Conservation (phyloP, 768 basidiomycete genomes). For the Serpula lacrymans region DNA sequence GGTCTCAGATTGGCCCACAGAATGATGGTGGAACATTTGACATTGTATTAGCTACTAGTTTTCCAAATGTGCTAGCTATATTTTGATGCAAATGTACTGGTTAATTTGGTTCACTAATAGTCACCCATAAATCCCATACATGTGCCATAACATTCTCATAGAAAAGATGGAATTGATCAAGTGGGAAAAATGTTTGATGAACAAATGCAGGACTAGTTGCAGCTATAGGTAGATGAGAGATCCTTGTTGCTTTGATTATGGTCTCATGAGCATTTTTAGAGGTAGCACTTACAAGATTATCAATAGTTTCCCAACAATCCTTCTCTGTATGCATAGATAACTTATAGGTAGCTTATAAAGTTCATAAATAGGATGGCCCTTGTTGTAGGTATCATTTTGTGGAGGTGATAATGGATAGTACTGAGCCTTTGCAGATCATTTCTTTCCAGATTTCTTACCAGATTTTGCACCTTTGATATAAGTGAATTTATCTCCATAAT, state of each 20-base stretch:
- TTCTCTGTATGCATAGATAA: too few species aligned
- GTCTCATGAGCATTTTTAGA: conserved; percentile 8
- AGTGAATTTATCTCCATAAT: conserved; percentile 28
- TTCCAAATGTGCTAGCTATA: conserved; percentile 18
- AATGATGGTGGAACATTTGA: conserved; percentile 29
- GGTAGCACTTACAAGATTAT: conserved; percentile 11
- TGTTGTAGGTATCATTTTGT: conserved; percentile 20
- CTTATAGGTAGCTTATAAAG: conserved; percentile 20
- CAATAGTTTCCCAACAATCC: conserved; percentile 23
- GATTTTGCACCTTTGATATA: conserved; percentile 22
- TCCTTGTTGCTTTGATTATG: conserved; percentile 21
- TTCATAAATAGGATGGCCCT: conserved; percentile 19
- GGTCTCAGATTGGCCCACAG: conserved; percentile 26
- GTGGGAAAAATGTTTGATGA: conserved; percentile 31
- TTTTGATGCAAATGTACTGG: conserved; percentile 13
- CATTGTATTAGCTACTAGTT: conserved; percentile 17
- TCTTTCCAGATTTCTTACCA: conserved; percentile 15
- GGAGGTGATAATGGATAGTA: too few species aligned
- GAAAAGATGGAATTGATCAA: conserved; percentile 35
- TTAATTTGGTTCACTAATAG: conserved; percentile 11
- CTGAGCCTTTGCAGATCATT: too few species aligned
- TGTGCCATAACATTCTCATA: conserved; percentile 30
- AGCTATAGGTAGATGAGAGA: conserved; percentile 25
- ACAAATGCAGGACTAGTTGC: conserved; percentile 27
- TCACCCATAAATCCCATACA: conserved; percentile 31